Evolutionary conservation across 371 early-diverging fungal genomes (phyloP).

Genomic region (Actinomortierella wolfii): DNA sequence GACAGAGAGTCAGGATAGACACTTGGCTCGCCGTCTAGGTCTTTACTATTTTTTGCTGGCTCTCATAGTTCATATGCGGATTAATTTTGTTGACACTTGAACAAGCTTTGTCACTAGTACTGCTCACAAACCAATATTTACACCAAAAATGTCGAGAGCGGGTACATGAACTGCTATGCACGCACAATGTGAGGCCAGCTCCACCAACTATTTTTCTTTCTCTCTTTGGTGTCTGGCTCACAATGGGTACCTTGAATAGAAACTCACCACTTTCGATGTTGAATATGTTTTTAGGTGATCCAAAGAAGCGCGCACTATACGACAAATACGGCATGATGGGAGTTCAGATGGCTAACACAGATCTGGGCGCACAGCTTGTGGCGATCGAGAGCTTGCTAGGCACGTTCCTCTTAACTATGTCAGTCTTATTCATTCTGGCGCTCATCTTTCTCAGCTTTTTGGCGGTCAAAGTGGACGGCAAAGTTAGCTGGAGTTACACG

Average conservation of each 20-base stretch:
- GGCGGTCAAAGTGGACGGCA: slow-evolving; percentile 74
- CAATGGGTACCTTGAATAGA: not conserved
- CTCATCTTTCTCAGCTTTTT: slow-evolving; percentile 81
- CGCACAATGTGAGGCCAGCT: too few relatives aligned
- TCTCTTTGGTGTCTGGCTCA: too few relatives aligned
- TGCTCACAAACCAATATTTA: too few relatives aligned
- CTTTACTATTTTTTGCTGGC: too few relatives aligned
- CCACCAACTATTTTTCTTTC: too few relatives aligned
- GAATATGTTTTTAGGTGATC: slow-evolving; percentile 52
- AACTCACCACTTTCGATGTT: not conserved
- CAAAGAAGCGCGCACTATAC: slow-evolving; percentile 79
- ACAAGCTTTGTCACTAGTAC: too few relatives aligned
- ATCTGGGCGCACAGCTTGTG: slow-evolving; percentile 75
- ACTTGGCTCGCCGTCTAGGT: too few relatives aligned
- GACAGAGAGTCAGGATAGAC: too few relatives aligned
- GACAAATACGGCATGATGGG: slow-evolving; percentile 91
- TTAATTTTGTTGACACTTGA: too few relatives aligned
- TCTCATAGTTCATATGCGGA: too few relatives aligned
- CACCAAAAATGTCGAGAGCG: too few relatives aligned
- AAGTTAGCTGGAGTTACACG: slow-evolving; percentile 69
- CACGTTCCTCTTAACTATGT: slow-evolving; percentile 58
- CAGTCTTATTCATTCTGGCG: slow-evolving; percentile 62
- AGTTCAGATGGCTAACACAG: slow-evolving; percentile 76
- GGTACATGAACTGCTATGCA: too few relatives aligned
- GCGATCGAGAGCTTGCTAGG: slow-evolving; percentile 76